phyloP scores from a whole-genome alignment of 257 asterid species.

The Scutellaria galericulata region DNA sequence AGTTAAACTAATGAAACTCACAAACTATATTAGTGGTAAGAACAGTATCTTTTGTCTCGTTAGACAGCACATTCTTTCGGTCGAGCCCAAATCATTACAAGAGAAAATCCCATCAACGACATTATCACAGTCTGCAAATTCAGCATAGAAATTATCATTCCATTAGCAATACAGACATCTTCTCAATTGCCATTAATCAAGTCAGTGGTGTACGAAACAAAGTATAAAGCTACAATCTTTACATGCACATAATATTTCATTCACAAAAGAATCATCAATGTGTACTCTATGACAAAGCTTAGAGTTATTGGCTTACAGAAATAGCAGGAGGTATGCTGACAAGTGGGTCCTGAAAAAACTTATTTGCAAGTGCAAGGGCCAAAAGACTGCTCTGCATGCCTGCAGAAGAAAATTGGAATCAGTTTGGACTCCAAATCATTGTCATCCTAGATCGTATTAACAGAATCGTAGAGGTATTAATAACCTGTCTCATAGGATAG shows the following conservation, averaged over 20 bases:
- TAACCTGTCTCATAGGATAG: slow-evolving; percentile 93
- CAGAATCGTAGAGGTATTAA: background rate
- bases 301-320: slow-evolving; percentile 61
- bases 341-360: slow-evolving; percentile 86
- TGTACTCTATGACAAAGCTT: background rate
- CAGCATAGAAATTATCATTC: background rate
- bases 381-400: slow-evolving; percentile 99
- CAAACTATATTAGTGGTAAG: background rate
- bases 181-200: background rate
- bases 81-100: slow-evolving; percentile 83
- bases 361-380: slow-evolving; percentile 95
- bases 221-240: slow-evolving; percentile 1
- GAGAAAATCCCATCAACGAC: slow-evolving; percentile 96
- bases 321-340: slow-evolving; percentile 95
- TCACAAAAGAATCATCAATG: background rate
- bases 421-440: slow-evolving; percentile 31
- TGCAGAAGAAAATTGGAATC: slow-evolving; percentile 31
- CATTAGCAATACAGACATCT: background rate
- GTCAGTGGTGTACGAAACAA: background rate
- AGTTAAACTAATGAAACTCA: background rate
- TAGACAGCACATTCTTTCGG: slow-evolving; percentile 45
- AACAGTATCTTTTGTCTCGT: slow-evolving; percentile 23
- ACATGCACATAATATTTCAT: background rate
- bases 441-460: background rate
- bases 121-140: slow-evolving; percentile 80